phyloP scores from a whole-genome alignment of 139 green algal species.

The Deuterostichococcus epilithicus region DNA sequence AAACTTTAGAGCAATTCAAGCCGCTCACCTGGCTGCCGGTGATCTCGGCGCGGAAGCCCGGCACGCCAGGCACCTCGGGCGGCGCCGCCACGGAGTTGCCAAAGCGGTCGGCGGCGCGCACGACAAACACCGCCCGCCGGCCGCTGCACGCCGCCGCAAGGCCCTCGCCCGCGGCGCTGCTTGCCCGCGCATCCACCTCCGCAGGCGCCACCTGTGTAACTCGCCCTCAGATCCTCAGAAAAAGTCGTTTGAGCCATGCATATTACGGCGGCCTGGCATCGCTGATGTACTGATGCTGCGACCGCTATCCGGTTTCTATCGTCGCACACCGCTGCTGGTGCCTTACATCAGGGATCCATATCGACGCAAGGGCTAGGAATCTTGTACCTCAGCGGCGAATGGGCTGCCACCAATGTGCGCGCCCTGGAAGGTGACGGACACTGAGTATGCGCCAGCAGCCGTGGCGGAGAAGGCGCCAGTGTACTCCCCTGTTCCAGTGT shows the following conservation, averaged over 20 bases:
- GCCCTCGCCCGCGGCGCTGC: slow-evolving; percentile 4
- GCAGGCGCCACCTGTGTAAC: not conserved
- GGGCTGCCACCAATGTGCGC: slow-evolving; percentile 22
- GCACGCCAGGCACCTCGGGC: not conserved
- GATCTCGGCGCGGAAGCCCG: slow-evolving; percentile 2
- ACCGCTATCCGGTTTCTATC: no score
- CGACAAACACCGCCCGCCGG: slow-evolving; percentile 11
- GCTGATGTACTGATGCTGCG: no score
- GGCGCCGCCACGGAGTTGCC: slow-evolving; percentile 10
- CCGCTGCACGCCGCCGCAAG: not conserved
- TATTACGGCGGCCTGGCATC: no score
- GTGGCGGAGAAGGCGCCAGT: slow-evolving; percentile 8
- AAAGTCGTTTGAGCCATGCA: no score
- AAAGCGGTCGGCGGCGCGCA: slow-evolving; percentile 15
- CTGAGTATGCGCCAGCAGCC: slow-evolving; percentile 11
- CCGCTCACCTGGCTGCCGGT: not conserved
- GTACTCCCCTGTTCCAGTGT: slow-evolving; percentile 26
- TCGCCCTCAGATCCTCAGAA: no score
- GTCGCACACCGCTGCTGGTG: no score
- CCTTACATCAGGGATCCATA: no score
- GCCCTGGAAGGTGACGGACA: slow-evolving; percentile 16
- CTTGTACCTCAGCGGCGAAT: slow-evolving; percentile 13
- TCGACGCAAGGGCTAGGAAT: no score
- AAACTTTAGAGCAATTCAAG: no score
- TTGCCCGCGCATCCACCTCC: not conserved